Evolutionary conservation across 2,329 filamentous ascomycete genomes (phyloP).

Genomic region (Fusarium sp.): DNA sequence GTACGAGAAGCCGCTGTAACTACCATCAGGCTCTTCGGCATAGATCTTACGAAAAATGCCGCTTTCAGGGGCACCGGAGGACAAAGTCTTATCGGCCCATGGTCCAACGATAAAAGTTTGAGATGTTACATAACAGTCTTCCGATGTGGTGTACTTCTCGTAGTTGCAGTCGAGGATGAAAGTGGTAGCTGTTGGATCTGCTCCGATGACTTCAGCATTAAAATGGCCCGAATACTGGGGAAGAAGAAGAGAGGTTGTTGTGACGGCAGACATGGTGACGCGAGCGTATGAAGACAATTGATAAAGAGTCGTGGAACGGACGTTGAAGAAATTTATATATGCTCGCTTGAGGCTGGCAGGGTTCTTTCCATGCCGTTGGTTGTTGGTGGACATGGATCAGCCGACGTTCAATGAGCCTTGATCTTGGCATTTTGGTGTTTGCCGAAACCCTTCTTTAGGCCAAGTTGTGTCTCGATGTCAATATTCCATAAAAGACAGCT

Average conservation of each 20-base stretch:
- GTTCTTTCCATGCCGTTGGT: not conserved
- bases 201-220: not conserved
- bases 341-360: not conserved
- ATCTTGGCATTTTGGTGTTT: not conserved
- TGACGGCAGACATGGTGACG: not conserved
- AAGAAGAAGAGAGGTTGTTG: not conserved
- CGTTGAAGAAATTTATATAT: not conserved
- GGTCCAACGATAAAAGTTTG: conserved; percentile 3
- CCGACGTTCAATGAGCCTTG: not conserved
- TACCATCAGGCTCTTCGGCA: not conserved
- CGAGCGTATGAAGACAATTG: not conserved
- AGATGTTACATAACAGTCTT: not conserved
- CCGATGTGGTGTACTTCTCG: not conserved
- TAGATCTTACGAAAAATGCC: conserved; percentile 10
- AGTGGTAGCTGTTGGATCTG: not conserved
- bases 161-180: not conserved
- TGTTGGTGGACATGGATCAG: not conserved
- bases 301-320: not conserved
- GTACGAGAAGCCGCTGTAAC: not conserved
- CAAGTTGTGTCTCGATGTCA: not conserved
- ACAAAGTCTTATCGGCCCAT: conserved; percentile 12
- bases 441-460: not conserved
- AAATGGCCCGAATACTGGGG: not conserved
- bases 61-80: not conserved
- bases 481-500: not conserved